These are phyloP conservation scores for Thuidium tamariscinum DNA, from an alignment of 225 moss, liverwort and hornwort genomes.

Conservation along the genomic window DNA sequence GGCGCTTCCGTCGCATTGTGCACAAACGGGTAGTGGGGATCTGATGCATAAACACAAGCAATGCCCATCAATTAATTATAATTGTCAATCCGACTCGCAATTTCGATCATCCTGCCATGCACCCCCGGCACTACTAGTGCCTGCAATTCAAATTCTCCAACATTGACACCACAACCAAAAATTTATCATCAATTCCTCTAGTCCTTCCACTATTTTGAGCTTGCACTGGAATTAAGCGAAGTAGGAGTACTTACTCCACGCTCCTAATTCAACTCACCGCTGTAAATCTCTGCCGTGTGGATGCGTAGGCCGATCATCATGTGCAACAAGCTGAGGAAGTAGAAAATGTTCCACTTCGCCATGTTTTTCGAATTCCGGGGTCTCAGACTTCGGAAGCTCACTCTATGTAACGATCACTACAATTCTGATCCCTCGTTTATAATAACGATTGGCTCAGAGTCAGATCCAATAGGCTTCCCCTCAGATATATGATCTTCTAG, in stretches of 20 bases:
- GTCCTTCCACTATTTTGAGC: background rate
- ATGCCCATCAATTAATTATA: background rate
- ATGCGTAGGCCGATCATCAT: background rate
- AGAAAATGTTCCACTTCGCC: background rate
- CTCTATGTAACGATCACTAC: background rate
- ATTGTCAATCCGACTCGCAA: background rate
- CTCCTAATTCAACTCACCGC: slow-evolving; percentile 2
- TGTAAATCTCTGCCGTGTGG: slow-evolving; percentile 9
- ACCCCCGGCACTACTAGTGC: no score
- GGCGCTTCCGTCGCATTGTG: slow-evolving; percentile 51
- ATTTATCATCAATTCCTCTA: background rate
- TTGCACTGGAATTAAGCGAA: background rate
- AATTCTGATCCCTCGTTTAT: background rate
- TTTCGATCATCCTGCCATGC: background rate
- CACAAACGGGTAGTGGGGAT: slow-evolving; percentile 61
- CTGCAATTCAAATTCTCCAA: background rate
- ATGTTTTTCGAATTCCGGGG: background rate
- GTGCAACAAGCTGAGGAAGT: background rate
- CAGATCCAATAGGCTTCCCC: background rate
- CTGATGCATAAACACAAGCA: slow-evolving; percentile 11
- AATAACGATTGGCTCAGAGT: background rate
- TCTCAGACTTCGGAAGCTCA: background rate
- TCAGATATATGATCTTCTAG: background rate
- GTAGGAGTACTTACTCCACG: background rate
- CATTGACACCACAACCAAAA: background rate